Conservation (phyloP, 75 land plant genomes). For the Sequoiadendron giganteum region DNA sequence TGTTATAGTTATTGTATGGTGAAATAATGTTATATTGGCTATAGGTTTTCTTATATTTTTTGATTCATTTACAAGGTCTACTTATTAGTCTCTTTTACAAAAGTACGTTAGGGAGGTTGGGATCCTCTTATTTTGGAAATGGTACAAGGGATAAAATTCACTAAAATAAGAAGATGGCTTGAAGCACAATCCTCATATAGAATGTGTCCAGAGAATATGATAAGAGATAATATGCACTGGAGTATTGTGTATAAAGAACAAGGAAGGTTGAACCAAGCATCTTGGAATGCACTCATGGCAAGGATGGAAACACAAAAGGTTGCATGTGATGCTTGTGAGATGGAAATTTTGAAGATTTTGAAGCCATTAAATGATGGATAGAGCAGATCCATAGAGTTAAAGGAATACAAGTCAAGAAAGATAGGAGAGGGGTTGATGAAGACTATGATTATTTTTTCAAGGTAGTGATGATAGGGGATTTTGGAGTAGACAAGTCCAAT, state of each 20-base stretch:
- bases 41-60: conserved; percentile 46
- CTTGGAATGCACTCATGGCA: conserved; percentile 74
- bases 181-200: conserved; percentile 83
- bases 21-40: conserved; percentile 27
- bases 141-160: not conserved
- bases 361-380: conserved; percentile 6
- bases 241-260: conserved; percentile 88
- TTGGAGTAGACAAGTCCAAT: too few species aligned
- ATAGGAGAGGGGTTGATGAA: too few species aligned
- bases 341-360: conserved; percentile 48
- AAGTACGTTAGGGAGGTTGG: conserved; percentile 53
- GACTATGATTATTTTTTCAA: too few species aligned
- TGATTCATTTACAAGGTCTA: conserved; percentile 39
- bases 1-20: conserved; percentile 81
- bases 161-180: conserved; percentile 70
- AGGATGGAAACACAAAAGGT: conserved; percentile 86
- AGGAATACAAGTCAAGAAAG: too few species aligned
- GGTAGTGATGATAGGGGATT: too few species aligned
- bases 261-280: conserved; percentile 77
- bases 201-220: conserved; percentile 82
- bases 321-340: conserved; percentile 72
- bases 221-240: conserved; percentile 95
- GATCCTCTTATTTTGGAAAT: conserved; percentile 37
- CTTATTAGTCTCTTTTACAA: conserved; percentile 40
- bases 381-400: too few species aligned